Evolutionary conservation across 2,329 filamentous ascomycete species (phyloP).

Genomic region (Sclerotinia borealis): DNA sequence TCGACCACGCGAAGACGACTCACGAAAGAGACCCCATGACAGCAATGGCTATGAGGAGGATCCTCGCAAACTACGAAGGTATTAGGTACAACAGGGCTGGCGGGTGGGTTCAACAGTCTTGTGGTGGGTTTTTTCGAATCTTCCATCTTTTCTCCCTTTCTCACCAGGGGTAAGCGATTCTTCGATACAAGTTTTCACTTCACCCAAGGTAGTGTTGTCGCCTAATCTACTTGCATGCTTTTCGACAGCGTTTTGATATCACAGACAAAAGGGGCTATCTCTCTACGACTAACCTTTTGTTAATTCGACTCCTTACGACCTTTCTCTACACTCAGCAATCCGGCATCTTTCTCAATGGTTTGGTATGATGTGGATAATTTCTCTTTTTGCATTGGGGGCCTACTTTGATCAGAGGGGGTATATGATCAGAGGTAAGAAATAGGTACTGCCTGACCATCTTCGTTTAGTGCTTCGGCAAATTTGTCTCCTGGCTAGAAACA

Average conservation of each 20-base stretch:
- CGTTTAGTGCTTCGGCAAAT: slow-evolving; percentile 17
- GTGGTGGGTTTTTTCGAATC: slow-evolving; percentile 44
- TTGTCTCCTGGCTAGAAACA: slow-evolving; percentile 4
- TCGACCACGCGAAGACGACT: slow-evolving; percentile 47
- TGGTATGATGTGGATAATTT: slow-evolving; percentile 12
- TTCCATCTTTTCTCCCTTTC: slow-evolving; percentile 34
- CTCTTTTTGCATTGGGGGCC: slow-evolving; percentile 13
- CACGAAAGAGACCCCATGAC: slow-evolving; percentile 49
- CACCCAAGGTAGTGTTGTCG: slow-evolving; percentile 31
- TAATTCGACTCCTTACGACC: slow-evolving; percentile 19
- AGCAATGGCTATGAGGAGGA: slow-evolving; percentile 78
- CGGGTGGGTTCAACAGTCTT: slow-evolving; percentile 30
- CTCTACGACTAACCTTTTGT: slow-evolving; percentile 16
- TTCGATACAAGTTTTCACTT: slow-evolving; percentile 26
- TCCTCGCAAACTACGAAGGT: slow-evolving; percentile 57
- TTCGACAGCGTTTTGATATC: slow-evolving; percentile 10
- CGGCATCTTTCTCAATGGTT: background rate
- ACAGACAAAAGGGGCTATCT: background rate
- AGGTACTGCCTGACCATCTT: slow-evolving; percentile 29
- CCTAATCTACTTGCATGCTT: slow-evolving; percentile 19
- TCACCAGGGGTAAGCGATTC: slow-evolving; percentile 35
- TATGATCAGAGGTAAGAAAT: slow-evolving; percentile 52
- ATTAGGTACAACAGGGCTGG: slow-evolving; percentile 41
- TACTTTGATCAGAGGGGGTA: slow-evolving; percentile 38
- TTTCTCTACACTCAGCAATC: slow-evolving; percentile 10